Conservation (phyloP, 75 land plant genomes). For the Pseudotsuga menziesii region DNA sequence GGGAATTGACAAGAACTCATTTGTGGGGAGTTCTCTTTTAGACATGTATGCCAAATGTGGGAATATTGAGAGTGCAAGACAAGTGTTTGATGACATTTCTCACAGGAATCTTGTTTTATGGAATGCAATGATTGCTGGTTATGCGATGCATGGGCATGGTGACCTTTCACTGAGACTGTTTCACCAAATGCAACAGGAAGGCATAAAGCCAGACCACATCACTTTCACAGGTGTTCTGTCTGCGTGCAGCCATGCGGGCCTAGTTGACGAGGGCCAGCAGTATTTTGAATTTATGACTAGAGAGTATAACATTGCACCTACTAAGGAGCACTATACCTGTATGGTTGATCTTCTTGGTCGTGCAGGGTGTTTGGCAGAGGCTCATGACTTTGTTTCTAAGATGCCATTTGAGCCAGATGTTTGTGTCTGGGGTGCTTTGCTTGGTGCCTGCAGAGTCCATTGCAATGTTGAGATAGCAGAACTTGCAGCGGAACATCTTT, state of each 20-base stretch:
- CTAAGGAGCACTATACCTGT: conserved; percentile 56
- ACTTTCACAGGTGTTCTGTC: conserved; percentile 39
- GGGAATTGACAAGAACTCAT: conserved; percentile 36
- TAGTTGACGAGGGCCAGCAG: conserved; percentile 40
- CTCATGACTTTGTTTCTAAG: conserved; percentile 18
- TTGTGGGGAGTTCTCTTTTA: conserved; percentile 31
- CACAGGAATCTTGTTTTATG: conserved; percentile 39
- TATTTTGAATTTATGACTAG: conserved; percentile 36
- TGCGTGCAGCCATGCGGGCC: conserved; percentile 71
- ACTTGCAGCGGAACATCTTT: conserved; percentile 29
- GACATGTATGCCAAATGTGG: conserved; percentile 67
- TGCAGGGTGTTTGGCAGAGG: conserved; percentile 40
- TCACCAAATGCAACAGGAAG: conserved; percentile 28
- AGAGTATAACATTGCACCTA: conserved; percentile 27
- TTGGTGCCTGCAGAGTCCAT: conserved; percentile 44
- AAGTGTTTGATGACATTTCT: conserved; percentile 29
- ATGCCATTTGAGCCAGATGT: conserved; percentile 57
- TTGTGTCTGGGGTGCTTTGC: conserved; percentile 61
- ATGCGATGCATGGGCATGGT: conserved; percentile 40
- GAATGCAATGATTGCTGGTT: conserved; percentile 53
- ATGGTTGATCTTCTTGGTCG: conserved; percentile 64
- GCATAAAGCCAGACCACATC: conserved; percentile 25
- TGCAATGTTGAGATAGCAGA: conserved; percentile 45
- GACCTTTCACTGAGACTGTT: conserved; percentile 35
- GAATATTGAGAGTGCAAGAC: conserved; percentile 19